These are phyloP conservation scores for Vachellia pachyceras DNA, from an alignment of 306 rosid genomes.

Conservation along the genomic window DNA sequence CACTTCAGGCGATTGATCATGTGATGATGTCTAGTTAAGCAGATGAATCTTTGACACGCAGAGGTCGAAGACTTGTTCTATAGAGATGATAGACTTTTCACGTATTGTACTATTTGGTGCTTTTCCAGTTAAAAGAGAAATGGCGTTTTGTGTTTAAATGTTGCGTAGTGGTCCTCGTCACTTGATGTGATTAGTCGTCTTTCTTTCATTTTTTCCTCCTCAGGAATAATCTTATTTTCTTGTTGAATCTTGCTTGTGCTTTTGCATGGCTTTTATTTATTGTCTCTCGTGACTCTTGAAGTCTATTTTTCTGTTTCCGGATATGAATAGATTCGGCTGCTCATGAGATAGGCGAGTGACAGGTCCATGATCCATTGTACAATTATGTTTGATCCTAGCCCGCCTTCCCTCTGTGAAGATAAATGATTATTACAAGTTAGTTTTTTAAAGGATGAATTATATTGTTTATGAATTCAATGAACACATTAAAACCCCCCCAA, in stretches of 20 bases:
- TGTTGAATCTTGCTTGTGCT: neutral
- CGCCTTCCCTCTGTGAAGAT: neutral
- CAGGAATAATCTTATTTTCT: neutral
- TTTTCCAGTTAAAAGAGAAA: conserved; percentile 25
- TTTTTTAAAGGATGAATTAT: neutral
- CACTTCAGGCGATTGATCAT: conserved; percentile 82
- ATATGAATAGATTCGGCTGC: too few species aligned
- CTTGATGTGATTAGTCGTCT: neutral
- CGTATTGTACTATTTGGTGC: conserved; percentile 39
- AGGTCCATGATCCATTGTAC: too few species aligned
- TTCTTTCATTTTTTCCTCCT: too few species aligned
- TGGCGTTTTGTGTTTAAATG: conserved; percentile 36
- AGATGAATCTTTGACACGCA: conserved; percentile 29
- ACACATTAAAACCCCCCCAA: too few species aligned
- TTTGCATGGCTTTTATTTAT: neutral
- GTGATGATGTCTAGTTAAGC: conserved; percentile 88
- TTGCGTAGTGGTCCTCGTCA: neutral
- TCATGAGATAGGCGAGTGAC: too few species aligned
- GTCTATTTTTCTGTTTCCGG: too few species aligned
- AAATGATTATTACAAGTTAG: too few species aligned
- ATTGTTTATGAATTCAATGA: neutral
- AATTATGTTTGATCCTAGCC: neutral
- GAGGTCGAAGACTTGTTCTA: conserved; percentile 33
- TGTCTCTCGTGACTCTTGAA: too few species aligned
- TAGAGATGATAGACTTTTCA: conserved; percentile 36